Evolutionary conservation across 768 basidiomycete genomes (phyloP), one percentile per base, ranked within the genome.

Genomic region (Lactarius deliciosus): DNA sequence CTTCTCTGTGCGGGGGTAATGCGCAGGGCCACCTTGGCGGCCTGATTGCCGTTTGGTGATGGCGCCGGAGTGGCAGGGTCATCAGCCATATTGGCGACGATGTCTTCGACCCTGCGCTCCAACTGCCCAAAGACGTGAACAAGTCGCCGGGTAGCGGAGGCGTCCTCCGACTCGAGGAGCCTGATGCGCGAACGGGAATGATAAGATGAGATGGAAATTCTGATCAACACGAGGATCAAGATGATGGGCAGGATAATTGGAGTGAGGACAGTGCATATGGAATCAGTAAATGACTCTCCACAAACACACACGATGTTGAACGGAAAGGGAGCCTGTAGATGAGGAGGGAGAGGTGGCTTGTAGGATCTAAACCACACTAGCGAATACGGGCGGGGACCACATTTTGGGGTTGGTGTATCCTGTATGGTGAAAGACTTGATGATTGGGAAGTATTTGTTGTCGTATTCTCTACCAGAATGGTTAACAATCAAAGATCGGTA

Each of bases 221-320:
- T 85, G 47, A 86, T 58, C 43, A 90, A 55, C n/a, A 78, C 76
- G 5, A 89, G 73, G 8, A 83, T 80, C 18, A 91, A 53, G 65
- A 87, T 70, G 3, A 83, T 70, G 1, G 91, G 91, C 1, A 92
- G 70, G 13, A 94, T 74, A 53, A 94, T 53, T 0, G 93, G 92
- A 11, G 92, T 75, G 20, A 85, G 64, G 1, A 78, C 63, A 69
- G 86, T 85, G 68, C 63, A 30, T 40, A 11, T 6, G 11, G 40
- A 30, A 25, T 7, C 3, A 61, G 28, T 47, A 11, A 2, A 9
- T 59, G 54, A 16, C 13, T 28, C 9, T 22, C 6, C 11, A 22
- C 5, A 60, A 18, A 45, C 10, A 77, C 88, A 63, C 70, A 94
- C 89, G 20, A 93, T 60, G 72, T 92, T 94, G 61, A 85, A 75